Base-by-base conservation (phyloP, 2,329 filamentous ascomycete genomes). In the Colletotrichum orbiculare region DNA sequence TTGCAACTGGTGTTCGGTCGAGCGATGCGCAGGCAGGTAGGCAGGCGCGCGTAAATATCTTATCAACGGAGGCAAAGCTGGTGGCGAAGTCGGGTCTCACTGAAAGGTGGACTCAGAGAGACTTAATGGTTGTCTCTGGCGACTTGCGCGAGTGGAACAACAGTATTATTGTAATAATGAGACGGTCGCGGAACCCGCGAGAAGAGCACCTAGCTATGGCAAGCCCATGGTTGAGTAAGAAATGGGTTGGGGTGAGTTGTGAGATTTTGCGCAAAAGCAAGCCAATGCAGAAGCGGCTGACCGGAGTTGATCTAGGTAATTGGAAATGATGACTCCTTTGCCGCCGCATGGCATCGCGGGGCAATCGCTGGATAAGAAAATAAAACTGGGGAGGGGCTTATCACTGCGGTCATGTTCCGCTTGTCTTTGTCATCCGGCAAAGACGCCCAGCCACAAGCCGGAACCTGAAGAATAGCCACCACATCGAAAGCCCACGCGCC, bases 181-280 rank as follows among this genome's bases (percentile, higher is more conserved):
- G 41, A 54, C 35, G n/a, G 64, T 57, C 60, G 60, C 60, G 49
- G 64, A 64, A 64, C 34, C 54, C 60, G 64, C 60, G 64, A 66
- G 54, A 66, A 66, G 54, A 54, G 54, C 59, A 48, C 54, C 54
- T 59, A 49, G 53, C 54, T 66, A 66, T 45, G 43, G 60, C 10
- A 37, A 15, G 48, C 50, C 39, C 60, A 54, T 64, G 50, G 35
- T 46, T 47, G 35, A 46, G 39, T 49, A 60, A 56, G 54, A 67
- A 64, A 50, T 58, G 59, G 60, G 13, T 60, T 15, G 6, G 12
- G 17, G 34, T 54, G 45, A 49, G 45, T 15, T n/a, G 33, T 13
- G 25, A 15, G 42, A 37, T 17, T 17, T n/a, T 53, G 50, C 50
- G 15, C 12, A 35, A 15, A 39, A 45, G 17, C 38, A 34, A 43